Percentiles rank a stretch among this genome's conserved stretches.
These are phyloP conservation scores for Jatropha multifida DNA, from an alignment of 441 rosid species.

Conservation along the genomic window DNA sequence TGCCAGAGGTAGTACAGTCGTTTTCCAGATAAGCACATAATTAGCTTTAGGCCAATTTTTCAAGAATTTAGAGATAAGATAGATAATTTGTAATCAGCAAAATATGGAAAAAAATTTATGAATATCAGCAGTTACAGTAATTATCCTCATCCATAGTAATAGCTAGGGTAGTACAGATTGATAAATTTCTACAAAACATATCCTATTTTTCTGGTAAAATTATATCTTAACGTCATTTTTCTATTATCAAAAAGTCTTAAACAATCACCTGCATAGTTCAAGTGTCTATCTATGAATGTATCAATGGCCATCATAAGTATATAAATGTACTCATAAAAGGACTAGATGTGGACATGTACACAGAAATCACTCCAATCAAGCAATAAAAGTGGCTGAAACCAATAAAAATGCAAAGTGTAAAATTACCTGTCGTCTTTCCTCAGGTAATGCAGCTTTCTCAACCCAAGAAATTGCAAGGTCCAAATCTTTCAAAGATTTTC, in stretches of 20 bases:
- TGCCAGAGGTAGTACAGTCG: not conserved
- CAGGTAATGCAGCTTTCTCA: slow-evolving; percentile 75
- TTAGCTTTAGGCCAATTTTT: not conserved
- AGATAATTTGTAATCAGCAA: not conserved
- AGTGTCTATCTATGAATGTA: not conserved
- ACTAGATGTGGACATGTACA: not conserved
- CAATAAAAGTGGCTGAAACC: not conserved
- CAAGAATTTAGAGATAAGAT: not conserved
- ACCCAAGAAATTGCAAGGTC: slow-evolving; percentile 71
- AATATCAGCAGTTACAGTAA: not conserved
- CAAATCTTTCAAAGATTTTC: slow-evolving; percentile 44
- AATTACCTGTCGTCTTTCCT: slow-evolving; percentile 68
- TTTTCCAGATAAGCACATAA: not conserved
- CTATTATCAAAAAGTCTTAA: not conserved
- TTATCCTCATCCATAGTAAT: not conserved
- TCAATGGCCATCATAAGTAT: not conserved
- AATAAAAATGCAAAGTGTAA: slow-evolving; percentile 7
- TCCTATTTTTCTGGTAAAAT: not conserved
- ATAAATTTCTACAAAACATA: not conserved
- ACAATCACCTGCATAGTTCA: not conserved
- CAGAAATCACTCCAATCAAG: not conserved
- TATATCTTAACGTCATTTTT: not conserved
- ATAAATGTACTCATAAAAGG: not conserved
- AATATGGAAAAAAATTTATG: not conserved
- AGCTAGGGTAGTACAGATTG: not conserved